A percentile compares a stretch with the other conserved stretches of the same genome.
Conservation (phyloP, 768 basidiomycete species). For the Podaxis carcinomalis region DNA sequence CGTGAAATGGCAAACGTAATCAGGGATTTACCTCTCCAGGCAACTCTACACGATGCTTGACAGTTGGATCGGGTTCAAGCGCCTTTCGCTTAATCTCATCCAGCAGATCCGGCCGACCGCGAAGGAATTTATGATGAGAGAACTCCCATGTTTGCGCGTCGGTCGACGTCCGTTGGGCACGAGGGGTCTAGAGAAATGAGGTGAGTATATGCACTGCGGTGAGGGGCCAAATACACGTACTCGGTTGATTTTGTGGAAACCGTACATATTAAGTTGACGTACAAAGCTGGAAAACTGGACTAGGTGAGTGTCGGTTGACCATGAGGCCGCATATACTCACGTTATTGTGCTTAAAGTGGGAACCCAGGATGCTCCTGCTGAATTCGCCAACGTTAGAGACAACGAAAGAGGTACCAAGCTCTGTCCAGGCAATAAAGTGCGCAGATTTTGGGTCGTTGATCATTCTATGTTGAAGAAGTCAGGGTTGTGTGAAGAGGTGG, state of each 20-base stretch:
- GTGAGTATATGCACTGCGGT: background rate
- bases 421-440: constrained; percentile 81
- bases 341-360: constrained; percentile 90
- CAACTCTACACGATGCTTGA: constrained; percentile 71
- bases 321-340: constrained; percentile 35
- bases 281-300: constrained; percentile 88
- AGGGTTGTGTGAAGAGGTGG: constrained; percentile 4
- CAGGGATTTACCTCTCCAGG: constrained; percentile 64
- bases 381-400: constrained; percentile 86
- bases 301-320: constrained; percentile 1
- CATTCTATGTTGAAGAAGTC: constrained; percentile 49
- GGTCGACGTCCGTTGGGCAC: constrained; percentile 75
- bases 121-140: constrained; percentile 81
- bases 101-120: constrained; percentile 73
- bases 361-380: constrained; percentile 77
- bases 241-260: constrained; percentile 92
- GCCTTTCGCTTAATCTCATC: constrained; percentile 88
- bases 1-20: constrained; percentile 1
- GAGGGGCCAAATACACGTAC: constrained; percentile 33
- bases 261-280: constrained; percentile 95
- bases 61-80: constrained; percentile 70
- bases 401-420: constrained; percentile 78
- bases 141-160: constrained; percentile 89
- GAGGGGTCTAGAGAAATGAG: constrained; percentile 52
- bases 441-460: constrained; percentile 79